Conservation (phyloP, 805 yeast species). For the Ogataea degrootiae region DNA sequence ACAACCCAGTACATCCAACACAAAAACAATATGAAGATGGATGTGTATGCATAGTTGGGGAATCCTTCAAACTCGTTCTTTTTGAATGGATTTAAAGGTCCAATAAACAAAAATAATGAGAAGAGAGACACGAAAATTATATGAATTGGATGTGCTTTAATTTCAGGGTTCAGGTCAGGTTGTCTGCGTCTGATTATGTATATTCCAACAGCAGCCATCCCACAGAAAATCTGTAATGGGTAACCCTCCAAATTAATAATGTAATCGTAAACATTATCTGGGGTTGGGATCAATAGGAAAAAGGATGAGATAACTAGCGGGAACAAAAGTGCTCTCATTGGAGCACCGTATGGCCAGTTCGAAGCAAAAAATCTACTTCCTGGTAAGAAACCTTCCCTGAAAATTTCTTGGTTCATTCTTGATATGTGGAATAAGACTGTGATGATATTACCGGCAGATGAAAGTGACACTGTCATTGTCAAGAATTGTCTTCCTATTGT, state of each 20-base stretch:
- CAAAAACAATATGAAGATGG: conserved; percentile 35
- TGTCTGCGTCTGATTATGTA: conserved; percentile 49
- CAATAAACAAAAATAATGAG: conserved; percentile 42
- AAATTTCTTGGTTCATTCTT: conserved; percentile 52
- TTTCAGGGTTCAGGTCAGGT: conserved; percentile 45
- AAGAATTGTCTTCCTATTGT: conserved; percentile 43
- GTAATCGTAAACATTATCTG: conserved; percentile 47
- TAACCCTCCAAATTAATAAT: conserved; percentile 49
- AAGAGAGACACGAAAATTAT: conserved; percentile 41
- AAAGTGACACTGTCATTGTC: conserved; percentile 45
- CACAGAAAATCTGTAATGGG: conserved; percentile 45
- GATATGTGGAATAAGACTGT: conserved; percentile 51
- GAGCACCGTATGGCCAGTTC: conserved; percentile 51
- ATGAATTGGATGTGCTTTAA: conserved; percentile 47
- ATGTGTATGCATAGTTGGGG: conserved; percentile 47
- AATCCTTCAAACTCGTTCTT: conserved; percentile 32
- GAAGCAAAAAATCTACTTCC: conserved; percentile 46
- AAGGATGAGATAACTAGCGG: conserved; percentile 38
- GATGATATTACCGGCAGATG: conserved; percentile 53
- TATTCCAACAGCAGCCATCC: conserved; percentile 52
- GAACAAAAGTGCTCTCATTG: conserved; percentile 40
- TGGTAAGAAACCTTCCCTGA: conserved; percentile 52
- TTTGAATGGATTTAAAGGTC: conserved; percentile 44
- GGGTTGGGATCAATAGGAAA: conserved; percentile 39
- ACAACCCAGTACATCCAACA: conserved; percentile 55